Percentiles rank a stretch among this genome's conserved stretches.
phyloP scores from a whole-genome alignment of 495 filamentous ascomycete genomes.

The Xanthoparmelia taractica region DNA sequence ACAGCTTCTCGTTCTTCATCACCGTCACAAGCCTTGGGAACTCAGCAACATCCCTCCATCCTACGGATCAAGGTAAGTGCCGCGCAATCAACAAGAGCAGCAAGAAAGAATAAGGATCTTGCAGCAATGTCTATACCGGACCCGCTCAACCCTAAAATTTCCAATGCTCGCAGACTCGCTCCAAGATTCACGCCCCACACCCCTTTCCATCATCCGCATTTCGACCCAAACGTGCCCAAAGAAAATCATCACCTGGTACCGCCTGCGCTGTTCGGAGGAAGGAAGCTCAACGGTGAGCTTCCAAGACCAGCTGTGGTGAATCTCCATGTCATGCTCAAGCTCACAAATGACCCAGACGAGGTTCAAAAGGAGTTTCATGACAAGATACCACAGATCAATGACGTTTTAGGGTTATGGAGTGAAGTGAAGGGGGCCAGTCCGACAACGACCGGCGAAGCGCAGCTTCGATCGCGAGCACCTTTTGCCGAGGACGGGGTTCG shows the following conservation, averaged over 20 bases:
- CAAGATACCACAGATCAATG: slow-evolving; percentile 7
- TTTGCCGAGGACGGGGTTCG: neutral
- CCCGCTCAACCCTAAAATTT: neutral
- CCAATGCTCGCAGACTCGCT: slow-evolving; percentile 7
- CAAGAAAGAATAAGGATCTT: neutral
- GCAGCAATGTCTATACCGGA: neutral
- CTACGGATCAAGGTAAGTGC: neutral
- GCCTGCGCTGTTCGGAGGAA: slow-evolving; percentile 5
- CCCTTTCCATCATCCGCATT: slow-evolving; percentile 14
- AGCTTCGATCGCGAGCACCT: slow-evolving; percentile 1
- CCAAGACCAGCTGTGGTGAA: neutral
- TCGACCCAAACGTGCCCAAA: slow-evolving; percentile 4
- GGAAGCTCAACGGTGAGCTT: slow-evolving; percentile 10
- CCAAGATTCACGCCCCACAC: slow-evolving; percentile 8
- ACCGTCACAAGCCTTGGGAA: neutral
- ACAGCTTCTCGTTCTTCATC: neutral
- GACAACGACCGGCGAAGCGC: slow-evolving; percentile 4
- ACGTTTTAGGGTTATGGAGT: slow-evolving; percentile 6
- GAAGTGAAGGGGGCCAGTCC: slow-evolving; percentile 11
- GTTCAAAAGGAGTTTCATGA: slow-evolving; percentile 5
- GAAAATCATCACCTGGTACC: slow-evolving; percentile 15
- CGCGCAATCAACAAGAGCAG: neutral
- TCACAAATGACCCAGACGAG: slow-evolving; percentile 10
- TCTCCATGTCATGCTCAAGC: slow-evolving; percentile 13
- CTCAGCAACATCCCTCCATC: neutral